Evolutionary conservation across 2,329 filamentous ascomycete species (phyloP).

Genomic region (Ophiostoma tasmaniense): DNA sequence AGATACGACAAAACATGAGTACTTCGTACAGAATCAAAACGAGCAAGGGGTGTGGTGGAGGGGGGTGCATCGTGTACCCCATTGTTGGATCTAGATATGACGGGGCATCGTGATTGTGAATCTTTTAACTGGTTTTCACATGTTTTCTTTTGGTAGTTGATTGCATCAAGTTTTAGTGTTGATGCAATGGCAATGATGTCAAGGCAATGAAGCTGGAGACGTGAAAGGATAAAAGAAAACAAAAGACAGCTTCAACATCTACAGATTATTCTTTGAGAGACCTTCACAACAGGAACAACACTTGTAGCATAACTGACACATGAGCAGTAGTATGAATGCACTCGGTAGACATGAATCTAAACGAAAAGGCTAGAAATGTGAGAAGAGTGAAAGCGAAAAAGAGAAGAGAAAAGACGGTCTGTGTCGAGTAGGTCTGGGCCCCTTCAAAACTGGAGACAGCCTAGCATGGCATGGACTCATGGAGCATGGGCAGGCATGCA

Average conservation of each 20-base stretch:
- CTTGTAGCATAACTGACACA: not conserved
- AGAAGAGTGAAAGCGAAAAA: not conserved
- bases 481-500: too few relatives aligned
- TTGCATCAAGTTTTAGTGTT: too few relatives aligned
- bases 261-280: not conserved
- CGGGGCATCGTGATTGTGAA: not conserved
- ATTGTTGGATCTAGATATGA: not conserved
- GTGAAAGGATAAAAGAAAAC: too few relatives aligned
- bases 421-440: not conserved
- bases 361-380: too few relatives aligned
- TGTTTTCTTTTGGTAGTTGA: too few relatives aligned
- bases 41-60: conserved; percentile 3
- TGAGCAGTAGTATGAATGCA: not conserved
- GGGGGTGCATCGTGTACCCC: conserved; percentile 2
- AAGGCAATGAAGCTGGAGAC: too few relatives aligned
- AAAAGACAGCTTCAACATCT: too few relatives aligned
- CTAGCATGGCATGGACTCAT: not conserved
- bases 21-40: not conserved
- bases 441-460: conserved; percentile 1
- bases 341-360: not conserved
- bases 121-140: too few relatives aligned
- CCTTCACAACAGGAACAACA: not conserved
- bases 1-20: not conserved
- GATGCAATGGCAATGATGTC: too few relatives aligned
- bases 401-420: conserved; percentile 1